Conservation (phyloP, 306 rosid genomes). For the Glycyrrhiza uralensis region DNA sequence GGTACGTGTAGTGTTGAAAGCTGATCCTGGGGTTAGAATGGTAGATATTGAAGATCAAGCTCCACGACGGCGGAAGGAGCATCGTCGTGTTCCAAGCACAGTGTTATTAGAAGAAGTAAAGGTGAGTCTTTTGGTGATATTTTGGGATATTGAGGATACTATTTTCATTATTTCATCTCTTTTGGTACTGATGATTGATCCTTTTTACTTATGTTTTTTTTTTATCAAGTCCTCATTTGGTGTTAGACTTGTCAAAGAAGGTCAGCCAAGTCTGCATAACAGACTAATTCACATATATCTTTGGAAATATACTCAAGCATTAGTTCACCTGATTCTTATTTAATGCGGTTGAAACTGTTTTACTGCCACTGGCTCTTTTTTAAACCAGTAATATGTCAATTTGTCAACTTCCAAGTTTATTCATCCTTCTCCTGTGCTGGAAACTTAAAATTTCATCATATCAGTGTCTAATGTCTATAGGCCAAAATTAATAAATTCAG, state of each 20-base stretch:
- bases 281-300: background rate
- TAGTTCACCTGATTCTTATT: background rate
- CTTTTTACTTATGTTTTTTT: background rate
- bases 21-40: constrained; percentile 77
- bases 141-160: constrained; percentile 11
- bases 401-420: background rate
- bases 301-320: background rate
- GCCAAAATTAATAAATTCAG: background rate
- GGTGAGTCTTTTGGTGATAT: constrained; percentile 45
- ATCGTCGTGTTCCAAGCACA: constrained; percentile 94
- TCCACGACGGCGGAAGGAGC: constrained; percentile 80
- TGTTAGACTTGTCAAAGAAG: constrained; percentile 11
- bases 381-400: background rate
- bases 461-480: background rate
- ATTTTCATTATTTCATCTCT: constrained; percentile 6
- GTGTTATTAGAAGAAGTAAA: constrained; percentile 93
- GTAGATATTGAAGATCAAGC: constrained; percentile 74
- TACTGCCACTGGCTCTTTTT: background rate
- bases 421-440: background rate
- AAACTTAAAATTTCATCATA: background rate
- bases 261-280: constrained; percentile 1
- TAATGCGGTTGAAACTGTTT: background rate
- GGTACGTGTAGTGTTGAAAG: constrained; percentile 76
- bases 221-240: background rate
- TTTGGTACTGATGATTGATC: background rate